A percentile compares a stretch with the other conserved stretches of the same genome.
Conservation (phyloP, 179 eudicot genomes). For the Beta corolliflora region DNA sequence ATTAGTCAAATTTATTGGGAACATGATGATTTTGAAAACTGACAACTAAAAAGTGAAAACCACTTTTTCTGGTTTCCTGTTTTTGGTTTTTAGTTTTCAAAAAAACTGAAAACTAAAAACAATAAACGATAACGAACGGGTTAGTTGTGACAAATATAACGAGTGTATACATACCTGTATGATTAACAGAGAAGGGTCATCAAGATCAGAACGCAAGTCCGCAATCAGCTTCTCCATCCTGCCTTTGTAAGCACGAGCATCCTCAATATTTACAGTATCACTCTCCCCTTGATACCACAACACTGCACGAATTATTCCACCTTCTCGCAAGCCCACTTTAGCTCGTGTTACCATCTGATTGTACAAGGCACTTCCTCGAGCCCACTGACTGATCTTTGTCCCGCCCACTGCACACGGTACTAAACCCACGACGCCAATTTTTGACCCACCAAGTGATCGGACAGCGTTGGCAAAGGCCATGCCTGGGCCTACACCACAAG, state of each 20-base stretch:
- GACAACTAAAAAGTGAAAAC: too few relatives aligned
- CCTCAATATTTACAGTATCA: conserved; percentile 29
- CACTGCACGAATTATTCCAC: conserved; percentile 32
- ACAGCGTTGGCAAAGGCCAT: conserved; percentile 43
- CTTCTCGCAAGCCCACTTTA: conserved; percentile 23
- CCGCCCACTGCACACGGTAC: conserved; percentile 57
- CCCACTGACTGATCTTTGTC: conserved; percentile 42
- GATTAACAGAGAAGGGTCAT: conserved; percentile 32
- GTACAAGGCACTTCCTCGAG: conserved; percentile 30
- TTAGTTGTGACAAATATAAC: too few relatives aligned
- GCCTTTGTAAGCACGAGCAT: conserved; percentile 30
- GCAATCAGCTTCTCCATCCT: conserved; percentile 31
- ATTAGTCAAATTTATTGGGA: too few relatives aligned
- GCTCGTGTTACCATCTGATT: conserved; percentile 36
- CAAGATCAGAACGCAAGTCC: conserved; percentile 40
- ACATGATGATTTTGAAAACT: too few relatives aligned
- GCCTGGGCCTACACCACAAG: conserved; percentile 50
- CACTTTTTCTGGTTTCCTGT: too few relatives aligned
- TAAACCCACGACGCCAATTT: conserved; percentile 32
- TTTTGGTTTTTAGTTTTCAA: too few relatives aligned
- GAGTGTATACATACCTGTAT: conserved; percentile 34
- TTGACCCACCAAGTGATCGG: conserved; percentile 4
- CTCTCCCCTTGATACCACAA: conserved; percentile 61
- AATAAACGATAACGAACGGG: too few relatives aligned
- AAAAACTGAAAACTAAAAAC: too few relatives aligned